Conservation (phyloP, 305 asterid species). For the Fraxinus velutina region DNA sequence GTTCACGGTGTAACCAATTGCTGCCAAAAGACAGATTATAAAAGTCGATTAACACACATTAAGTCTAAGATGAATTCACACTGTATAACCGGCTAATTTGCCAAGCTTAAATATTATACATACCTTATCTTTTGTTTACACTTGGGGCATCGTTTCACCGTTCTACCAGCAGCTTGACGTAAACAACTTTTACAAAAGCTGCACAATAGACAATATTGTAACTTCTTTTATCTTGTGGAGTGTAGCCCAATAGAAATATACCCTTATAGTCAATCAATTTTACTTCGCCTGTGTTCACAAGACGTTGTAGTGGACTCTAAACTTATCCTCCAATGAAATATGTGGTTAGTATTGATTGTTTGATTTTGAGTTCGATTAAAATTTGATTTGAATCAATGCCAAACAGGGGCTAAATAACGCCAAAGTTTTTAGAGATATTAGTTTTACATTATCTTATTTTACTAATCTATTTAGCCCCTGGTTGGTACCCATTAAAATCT, state of each 20-base stretch:
- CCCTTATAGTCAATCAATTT: neutral
- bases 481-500: too few species aligned
- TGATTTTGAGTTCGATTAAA: too few species aligned
- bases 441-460: neutral
- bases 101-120: neutral
- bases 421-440: neutral
- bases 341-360: too few species aligned
- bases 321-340: conserved; percentile 48
- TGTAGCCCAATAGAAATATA: neutral
- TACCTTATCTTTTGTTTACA: conserved; percentile 91
- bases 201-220: neutral
- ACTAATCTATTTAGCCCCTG: too few species aligned
- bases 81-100: neutral
- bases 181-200: conserved; percentile 78
- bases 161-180: conserved; percentile 76
- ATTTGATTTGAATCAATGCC: too few species aligned
- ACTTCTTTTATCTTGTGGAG: neutral
- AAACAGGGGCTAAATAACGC: neutral
- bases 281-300: conserved; percentile 82
- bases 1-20: conserved; percentile 76
- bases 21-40: conserved; percentile 35
- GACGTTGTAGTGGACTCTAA: conserved; percentile 87
- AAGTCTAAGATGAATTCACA: neutral
- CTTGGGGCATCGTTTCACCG: conserved; percentile 87
- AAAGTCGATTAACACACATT: neutral